Evolutionary conservation across 768 basidiomycete species (phyloP), one percentile per base, ranked within the genome.

Genomic region (Pleurotus citrinopileatus): DNA sequence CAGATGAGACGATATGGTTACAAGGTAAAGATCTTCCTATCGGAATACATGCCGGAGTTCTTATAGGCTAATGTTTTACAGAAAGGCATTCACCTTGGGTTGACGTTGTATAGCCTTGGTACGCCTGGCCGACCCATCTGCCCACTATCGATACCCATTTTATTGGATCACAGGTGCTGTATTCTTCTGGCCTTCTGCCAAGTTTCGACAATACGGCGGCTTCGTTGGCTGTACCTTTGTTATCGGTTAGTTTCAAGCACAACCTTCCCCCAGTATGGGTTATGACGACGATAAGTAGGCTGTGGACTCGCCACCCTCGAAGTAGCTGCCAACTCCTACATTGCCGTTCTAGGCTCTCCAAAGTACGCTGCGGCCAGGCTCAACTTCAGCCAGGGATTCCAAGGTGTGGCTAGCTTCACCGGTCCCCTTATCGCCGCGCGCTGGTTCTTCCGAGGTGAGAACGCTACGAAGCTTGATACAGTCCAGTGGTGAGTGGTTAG

Each of bases 261-360:
- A n/a, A 67, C 15, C 19, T 23, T 25, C 17, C 66, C n/a, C n/a
- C n/a, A n/a, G n/a, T n/a, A n/a, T n/a, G n/a, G n/a, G n/a, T n/a
- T n/a, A n/a, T n/a, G n/a, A n/a, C n/a, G n/a, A n/a, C n/a, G n/a
- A 62, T 54, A 12, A 13, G 32, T 40, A 81, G 82, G 82, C 2
- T 85, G 83, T 57, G 89, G 89, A 36, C 75, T 90, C 5, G 74
- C 80, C 8, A 79, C 81, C 26, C 72, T 87, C 40, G 84, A 87
- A 67, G 86, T 87, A 15, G 83, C 87, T 0, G 89, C 88, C 38
- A 91, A 91, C 69, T 87, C 87, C n/a, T 89, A 90, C 68, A 86
- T 89, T 57, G 69, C 86, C 15, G 83, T 88, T 29, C 70, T 88
- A 46, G 85, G 86, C 40, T 72, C 80, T 2, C 83, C 83, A 23